These are phyloP conservation scores for Leccinum truebloodii DNA, from an alignment of 768 basidiomycete genomes.

Conservation along the genomic window DNA sequence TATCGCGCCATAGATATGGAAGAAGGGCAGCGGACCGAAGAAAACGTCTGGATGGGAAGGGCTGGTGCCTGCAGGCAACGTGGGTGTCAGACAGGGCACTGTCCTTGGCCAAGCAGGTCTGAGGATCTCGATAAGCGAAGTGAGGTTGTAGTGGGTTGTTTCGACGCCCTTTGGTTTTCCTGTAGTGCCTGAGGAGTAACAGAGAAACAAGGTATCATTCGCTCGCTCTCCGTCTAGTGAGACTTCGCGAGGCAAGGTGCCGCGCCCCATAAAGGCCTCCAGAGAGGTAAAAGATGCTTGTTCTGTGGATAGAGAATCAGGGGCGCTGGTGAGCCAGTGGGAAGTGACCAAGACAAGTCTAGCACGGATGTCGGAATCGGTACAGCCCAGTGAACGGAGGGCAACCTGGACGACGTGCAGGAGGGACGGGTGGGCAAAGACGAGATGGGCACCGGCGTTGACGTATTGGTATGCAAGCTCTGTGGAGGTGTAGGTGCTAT, in stretches of 20 bases:
- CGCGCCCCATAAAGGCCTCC: constrained; percentile 51
- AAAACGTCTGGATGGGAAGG: constrained; percentile 42
- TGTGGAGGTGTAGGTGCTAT: constrained; percentile 62
- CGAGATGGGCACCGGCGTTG: constrained; percentile 62
- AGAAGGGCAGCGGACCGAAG: constrained; percentile 66
- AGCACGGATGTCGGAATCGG: constrained; percentile 46
- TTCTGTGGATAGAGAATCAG: constrained; percentile 35
- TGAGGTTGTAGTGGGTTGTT: constrained; percentile 73
- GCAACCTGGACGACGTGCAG: constrained; percentile 56
- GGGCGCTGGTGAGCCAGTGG: constrained; percentile 43
- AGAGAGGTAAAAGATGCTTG: constrained; percentile 39
- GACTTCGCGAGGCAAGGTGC: constrained; percentile 53
- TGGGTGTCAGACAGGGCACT: constrained; percentile 10
- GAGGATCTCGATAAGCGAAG: constrained; percentile 55
- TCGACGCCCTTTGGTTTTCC: constrained; percentile 75
- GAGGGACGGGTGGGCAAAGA: constrained; percentile 67
- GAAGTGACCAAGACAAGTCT: constrained; percentile 59
- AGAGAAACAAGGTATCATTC: constrained; percentile 63
- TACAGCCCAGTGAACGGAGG: constrained; percentile 51
- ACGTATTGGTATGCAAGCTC: constrained; percentile 75
- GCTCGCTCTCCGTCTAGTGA: constrained; percentile 52
- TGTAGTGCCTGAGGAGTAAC: constrained; percentile 71
- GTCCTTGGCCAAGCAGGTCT: constrained; percentile 41
- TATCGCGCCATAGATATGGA: constrained; percentile 56
- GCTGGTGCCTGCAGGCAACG: background rate